These are phyloP conservation scores for Fusarium succisae DNA, from an alignment of 2,329 filamentous ascomycete genomes.

Conservation along the genomic window DNA sequence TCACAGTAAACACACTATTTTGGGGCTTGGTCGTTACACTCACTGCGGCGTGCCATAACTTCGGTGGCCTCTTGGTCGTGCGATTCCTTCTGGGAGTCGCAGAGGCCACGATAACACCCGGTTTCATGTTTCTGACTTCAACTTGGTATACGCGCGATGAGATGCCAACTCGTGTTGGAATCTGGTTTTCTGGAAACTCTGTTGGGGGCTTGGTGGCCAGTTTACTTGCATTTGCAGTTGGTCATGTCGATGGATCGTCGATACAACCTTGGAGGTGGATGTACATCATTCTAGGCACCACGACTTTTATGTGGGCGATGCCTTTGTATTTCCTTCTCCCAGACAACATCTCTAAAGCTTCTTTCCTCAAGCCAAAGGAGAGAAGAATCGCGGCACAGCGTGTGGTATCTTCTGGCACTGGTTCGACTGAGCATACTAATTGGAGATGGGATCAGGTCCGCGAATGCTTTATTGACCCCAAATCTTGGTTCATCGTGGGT, in stretches of 20 bases:
- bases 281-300: constrained; percentile 63
- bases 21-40: constrained; percentile 60
- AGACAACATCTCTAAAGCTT: constrained; percentile 62
- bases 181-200: constrained; percentile 65
- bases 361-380: constrained; percentile 66
- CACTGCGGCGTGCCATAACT: constrained; percentile 58
- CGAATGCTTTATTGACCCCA: constrained; percentile 66
- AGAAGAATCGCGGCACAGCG: constrained; percentile 57
- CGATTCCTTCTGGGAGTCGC: constrained; percentile 64
- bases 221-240: constrained; percentile 64
- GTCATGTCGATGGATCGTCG: constrained; percentile 56
- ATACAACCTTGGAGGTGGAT: constrained; percentile 66
- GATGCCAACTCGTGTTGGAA: constrained; percentile 62
- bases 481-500: constrained; percentile 67
- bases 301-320: constrained; percentile 62
- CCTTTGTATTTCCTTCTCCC: constrained; percentile 60
- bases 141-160: constrained; percentile 67
- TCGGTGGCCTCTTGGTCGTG: constrained; percentile 58
- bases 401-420: constrained; percentile 60
- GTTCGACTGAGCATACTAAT: constrained; percentile 56
- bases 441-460: constrained; percentile 62
- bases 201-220: constrained; percentile 59
- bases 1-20: constrained; percentile 58
- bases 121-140: constrained; percentile 64
- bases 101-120: constrained; percentile 64